Evolutionary conservation across 805 yeast genomes (phyloP), one percentile per base, ranked within the genome.

Genomic region (Lachancea thermotolerans): DNA sequence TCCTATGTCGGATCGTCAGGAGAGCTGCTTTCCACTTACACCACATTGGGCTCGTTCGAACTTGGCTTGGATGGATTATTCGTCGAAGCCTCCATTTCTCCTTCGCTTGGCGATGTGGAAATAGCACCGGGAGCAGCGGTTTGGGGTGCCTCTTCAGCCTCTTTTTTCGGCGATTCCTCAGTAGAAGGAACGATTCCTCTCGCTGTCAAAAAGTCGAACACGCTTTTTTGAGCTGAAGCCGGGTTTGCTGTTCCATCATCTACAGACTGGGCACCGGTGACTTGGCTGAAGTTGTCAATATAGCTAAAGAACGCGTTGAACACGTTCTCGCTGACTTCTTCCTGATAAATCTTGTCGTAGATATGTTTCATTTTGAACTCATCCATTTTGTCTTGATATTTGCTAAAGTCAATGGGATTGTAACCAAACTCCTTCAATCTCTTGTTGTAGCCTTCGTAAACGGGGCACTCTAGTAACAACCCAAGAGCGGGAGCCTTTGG

Each of bases 401-500:
- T 72, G 4, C 74, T 73, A 58, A 90, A 93, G 31, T 79, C 79
- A 45, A 93, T 72, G 14, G 77, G 77, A 28, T 83, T 83, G 61
- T 86, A 85, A 16, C 96, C 97, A 57, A 83, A 78, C 43, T 79
- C 79, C 49, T 75, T 73, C 54, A 89, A 72, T 59, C 79, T 77
- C 27, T 73, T 69, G 65, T 93, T 93, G 64, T 84, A 87, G 11
- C 85, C 82, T 40, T 85, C 95, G 62, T 87, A 93, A 10, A 90
- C 95, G 0, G 99, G 99, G 46, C 84, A 80, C 59, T 93, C 98
- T 49, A 93, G 74, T 42, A 93, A 69, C 45, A 93, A 71, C 0
- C 99, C 99, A 49, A 93, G 72, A 25, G 98, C 95, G 3, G 99
- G 99, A 0, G 98, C 99, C 66, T 93, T 93, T 45, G 99, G 99